Conservation (phyloP, 1,284 basidiomycete genomes). For the Cerrena zonata region DNA sequence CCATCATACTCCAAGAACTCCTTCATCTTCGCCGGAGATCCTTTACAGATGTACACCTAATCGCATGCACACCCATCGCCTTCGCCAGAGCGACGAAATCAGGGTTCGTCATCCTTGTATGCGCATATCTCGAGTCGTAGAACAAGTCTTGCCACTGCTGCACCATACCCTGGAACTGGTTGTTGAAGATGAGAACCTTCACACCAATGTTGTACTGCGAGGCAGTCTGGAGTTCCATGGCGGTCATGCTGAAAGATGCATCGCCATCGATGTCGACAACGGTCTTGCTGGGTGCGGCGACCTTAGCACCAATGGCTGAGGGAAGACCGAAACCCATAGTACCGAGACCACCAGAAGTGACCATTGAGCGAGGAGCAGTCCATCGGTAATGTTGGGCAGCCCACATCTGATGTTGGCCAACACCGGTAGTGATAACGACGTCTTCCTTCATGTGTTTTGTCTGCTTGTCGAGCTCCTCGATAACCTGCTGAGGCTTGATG, state of each 20-base stretch:
- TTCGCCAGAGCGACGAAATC: constrained; percentile 86
- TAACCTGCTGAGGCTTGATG: constrained; percentile 95
- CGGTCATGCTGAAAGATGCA: constrained; percentile 97
- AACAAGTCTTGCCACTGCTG: constrained; percentile 99
- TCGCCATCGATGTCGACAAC: constrained; percentile 97
- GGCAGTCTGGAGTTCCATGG: constrained; percentile 96
- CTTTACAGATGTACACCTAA: constrained; percentile 64
- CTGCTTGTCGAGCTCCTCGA: constrained; percentile 85
- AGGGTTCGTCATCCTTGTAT: constrained; percentile 91
- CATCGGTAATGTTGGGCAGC: constrained; percentile 93
- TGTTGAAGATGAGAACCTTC: constrained; percentile 86
- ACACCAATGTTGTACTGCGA: constrained; percentile 89
- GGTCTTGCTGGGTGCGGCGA: constrained; percentile 87
- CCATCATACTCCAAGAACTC: constrained; percentile 95
- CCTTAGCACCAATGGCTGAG: constrained; percentile 91
- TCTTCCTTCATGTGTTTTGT: constrained; percentile 73
- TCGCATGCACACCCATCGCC: constrained; percentile 87
- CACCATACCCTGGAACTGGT: constrained; percentile 98
- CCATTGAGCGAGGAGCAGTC: constrained; percentile 82
- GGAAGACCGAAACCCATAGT: constrained; percentile 98
- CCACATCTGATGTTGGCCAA: constrained; percentile 99
- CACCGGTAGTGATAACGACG: constrained; percentile 86
- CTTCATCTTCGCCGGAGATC: constrained; percentile 94
- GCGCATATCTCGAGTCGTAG: constrained; percentile 90
- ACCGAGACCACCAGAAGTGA: constrained; percentile 95